A percentile compares a stretch with the other conserved stretches of the same genome.
These are phyloP conservation scores for Lachnellula arida DNA, from an alignment of 2,329 filamentous ascomycete species.

Conservation along the genomic window DNA sequence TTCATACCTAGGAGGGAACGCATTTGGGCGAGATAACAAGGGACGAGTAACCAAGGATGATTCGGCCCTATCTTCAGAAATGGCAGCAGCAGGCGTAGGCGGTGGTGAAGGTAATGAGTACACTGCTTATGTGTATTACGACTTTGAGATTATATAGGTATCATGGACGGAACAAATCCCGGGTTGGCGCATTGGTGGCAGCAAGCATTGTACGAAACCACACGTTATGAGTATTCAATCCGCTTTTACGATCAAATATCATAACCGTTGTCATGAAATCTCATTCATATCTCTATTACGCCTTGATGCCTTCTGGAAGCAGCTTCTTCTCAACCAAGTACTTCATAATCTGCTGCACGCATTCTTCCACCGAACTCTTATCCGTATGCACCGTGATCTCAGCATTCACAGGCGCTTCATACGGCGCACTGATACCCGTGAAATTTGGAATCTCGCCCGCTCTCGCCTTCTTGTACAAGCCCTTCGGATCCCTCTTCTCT, in stretches of 20 bases:
- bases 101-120: slow-evolving; percentile 77
- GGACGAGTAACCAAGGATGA: slow-evolving; percentile 90
- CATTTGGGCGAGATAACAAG: slow-evolving; percentile 89
- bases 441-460: slow-evolving; percentile 95
- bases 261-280: not conserved
- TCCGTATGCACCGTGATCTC: slow-evolving; percentile 86
- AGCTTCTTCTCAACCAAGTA: slow-evolving; percentile 71
- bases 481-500: slow-evolving; percentile 94
- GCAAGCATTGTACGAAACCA: slow-evolving; percentile 18
- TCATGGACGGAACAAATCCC: slow-evolving; percentile 2
- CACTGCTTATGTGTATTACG: slow-evolving; percentile 95
- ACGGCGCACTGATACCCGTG: slow-evolving; percentile 90
- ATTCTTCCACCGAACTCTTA: slow-evolving; percentile 80
- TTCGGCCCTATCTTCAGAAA: slow-evolving; percentile 69
- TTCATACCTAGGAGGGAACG: slow-evolving; percentile 91
- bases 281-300: not conserved
- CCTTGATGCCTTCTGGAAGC: slow-evolving; percentile 30
- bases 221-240: slow-evolving; percentile 1
- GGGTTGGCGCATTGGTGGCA: slow-evolving; percentile 13
- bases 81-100: slow-evolving; percentile 68
- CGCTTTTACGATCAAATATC: not conserved
- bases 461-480: slow-evolving; percentile 93
- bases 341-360: slow-evolving; percentile 75
- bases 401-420: slow-evolving; percentile 80
- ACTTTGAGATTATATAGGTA: slow-evolving; percentile 66